Base-by-base conservation (phyloP, 495 filamentous ascomycete species). In the Tricharina praecox region DNA sequence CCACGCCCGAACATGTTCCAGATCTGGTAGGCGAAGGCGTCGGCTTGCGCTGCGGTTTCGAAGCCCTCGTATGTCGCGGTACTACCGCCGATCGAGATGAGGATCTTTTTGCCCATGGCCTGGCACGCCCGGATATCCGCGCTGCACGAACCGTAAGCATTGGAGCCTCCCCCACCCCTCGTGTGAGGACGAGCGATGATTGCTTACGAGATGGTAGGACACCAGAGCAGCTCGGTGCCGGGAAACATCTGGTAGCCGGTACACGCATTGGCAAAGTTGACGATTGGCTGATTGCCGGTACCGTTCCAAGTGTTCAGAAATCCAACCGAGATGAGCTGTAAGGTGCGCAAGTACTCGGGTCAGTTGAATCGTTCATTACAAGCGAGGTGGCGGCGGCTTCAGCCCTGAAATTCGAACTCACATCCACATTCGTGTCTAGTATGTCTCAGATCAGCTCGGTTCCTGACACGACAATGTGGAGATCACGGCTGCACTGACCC, bases 61-160 rank as follows among this genome's bases (percentile, higher is more conserved):
- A 82, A 75, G 51, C 63, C 64, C 10, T 66, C 67, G n/a, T 75
- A 73, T 48, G 75, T 70, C 18, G 63, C 66, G 0, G 47, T 53
- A 40, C 56, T 59, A n/a, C 78, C 79, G 25, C 78, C 77, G 11
- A 83, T 65, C 9, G 75, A 79, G 1, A 83, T 62, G 15, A 83
- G 56, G 45, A 85, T 68, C 15, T 72, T 78, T 55, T 79, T 82
- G 23, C 70, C 70, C 39, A 55, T 49, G 5, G 71, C 63, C 30
- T 73, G 66, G 32, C 62, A 68, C 3, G 53, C 58, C 28, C 64
- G 63, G 40, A 84, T 75, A 49, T 79, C 74, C 10, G 25, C 39
- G 39, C 39, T 43, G 24, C 3, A 24, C 25, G 19, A 16, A 16
- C 28, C 13, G n/a, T n/a, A n/a, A 32, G 28, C 28, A 32, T 5